These are phyloP conservation scores for Arbutus unedo DNA, from an alignment of 148 eudicot species.

Conservation along the genomic window DNA sequence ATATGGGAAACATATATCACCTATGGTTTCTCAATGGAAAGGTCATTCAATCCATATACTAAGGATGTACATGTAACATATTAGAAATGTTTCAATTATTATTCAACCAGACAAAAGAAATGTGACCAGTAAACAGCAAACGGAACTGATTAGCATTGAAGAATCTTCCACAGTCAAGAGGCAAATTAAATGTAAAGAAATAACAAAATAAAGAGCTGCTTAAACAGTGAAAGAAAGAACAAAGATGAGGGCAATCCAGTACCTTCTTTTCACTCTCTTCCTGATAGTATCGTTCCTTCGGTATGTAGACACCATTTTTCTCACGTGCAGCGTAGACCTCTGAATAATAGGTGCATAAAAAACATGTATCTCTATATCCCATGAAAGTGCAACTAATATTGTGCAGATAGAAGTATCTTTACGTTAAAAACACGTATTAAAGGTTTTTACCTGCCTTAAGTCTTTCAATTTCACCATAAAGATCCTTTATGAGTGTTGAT, in stretches of 20 bases:
- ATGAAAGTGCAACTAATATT: too few species aligned
- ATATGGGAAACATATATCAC: background rate
- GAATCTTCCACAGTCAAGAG: background rate
- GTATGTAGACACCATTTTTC: conserved; percentile 81
- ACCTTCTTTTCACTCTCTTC: conserved; percentile 87
- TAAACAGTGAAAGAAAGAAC: background rate
- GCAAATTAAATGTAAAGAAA: background rate
- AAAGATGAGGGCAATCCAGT: background rate
- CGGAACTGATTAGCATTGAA: background rate
- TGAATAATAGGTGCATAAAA: conserved; percentile 19
- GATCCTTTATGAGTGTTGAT: conserved; percentile 84
- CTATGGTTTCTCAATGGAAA: background rate
- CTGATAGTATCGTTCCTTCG: conserved; percentile 82
- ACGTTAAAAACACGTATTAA: background rate
- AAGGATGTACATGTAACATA: background rate
- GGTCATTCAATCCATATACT: background rate
- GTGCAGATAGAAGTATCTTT: background rate
- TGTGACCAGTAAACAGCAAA: background rate
- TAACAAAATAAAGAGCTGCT: background rate
- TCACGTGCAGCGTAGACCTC: conserved; percentile 91
- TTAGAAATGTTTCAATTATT: background rate
- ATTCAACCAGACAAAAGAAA: background rate
- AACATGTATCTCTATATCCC: background rate
- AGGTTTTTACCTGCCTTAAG: conserved; percentile 62
- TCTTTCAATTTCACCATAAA: conserved; percentile 86